phyloP scores from a whole-genome alignment of 495 filamentous ascomycete genomes.

The Hypoxylon perforatum region DNA sequence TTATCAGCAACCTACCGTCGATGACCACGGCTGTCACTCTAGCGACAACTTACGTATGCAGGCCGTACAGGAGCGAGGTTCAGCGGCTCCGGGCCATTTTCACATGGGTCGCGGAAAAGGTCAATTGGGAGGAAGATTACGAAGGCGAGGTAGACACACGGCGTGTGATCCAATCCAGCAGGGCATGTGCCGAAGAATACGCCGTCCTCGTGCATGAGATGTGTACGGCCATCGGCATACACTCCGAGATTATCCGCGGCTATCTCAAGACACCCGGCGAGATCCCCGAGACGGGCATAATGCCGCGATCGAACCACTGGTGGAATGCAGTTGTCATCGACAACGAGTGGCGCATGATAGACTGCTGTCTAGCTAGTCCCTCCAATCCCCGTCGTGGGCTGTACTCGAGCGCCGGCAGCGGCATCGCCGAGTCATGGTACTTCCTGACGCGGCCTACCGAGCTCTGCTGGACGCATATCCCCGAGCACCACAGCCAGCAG shows the following conservation, averaged over 20 bases:
- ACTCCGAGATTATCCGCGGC: constrained; percentile 84
- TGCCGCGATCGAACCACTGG: constrained; percentile 91
- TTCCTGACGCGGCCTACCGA: constrained; percentile 89
- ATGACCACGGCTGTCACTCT: constrained; percentile 85
- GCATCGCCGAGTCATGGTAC: constrained; percentile 86
- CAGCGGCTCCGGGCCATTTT: constrained; percentile 94
- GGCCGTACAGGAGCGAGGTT: constrained; percentile 94
- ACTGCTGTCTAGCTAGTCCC: constrained; percentile 90
- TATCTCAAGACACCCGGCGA: constrained; percentile 94
- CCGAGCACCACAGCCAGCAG: constrained; percentile 84
- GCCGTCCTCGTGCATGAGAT: constrained; percentile 90
- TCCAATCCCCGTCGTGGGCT: constrained; percentile 82
- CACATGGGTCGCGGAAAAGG: constrained; percentile 94
- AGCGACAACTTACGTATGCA: constrained; percentile 91
- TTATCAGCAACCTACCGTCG: constrained; percentile 88
- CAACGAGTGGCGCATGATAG: constrained; percentile 95
- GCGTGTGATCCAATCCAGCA: constrained; percentile 82
- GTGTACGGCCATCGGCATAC: constrained; percentile 89
- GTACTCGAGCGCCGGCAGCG: constrained; percentile 76
- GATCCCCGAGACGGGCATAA: constrained; percentile 76
- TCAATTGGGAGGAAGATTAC: constrained; percentile 95
- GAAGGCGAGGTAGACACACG: constrained; percentile 81
- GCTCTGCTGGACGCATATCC: constrained; percentile 94
- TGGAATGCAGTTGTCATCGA: constrained; percentile 98
- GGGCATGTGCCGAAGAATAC: constrained; percentile 91